phyloP scores from a whole-genome alignment of 106 monocot species.

The Dendrobium huoshanense region DNA sequence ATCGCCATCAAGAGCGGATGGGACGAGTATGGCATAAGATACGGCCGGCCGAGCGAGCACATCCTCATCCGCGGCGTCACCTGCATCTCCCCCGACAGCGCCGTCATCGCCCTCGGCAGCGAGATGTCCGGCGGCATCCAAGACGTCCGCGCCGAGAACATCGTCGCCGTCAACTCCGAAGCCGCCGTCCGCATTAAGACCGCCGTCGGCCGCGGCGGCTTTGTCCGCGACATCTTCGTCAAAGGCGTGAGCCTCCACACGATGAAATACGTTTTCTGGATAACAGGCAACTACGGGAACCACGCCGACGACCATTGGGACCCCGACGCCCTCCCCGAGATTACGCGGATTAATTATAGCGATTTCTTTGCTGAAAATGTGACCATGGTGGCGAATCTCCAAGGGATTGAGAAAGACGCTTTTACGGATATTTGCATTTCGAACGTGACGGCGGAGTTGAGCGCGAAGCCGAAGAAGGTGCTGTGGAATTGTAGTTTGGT shows the following conservation, averaged over 20 bases:
- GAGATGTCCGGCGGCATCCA: constrained; percentile 92
- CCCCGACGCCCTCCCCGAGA: constrained; percentile 62
- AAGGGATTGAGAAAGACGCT: constrained; percentile 50
- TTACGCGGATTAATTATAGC: constrained; percentile 63
- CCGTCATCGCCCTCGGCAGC: constrained; percentile 76
- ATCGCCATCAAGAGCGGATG: constrained; percentile 91
- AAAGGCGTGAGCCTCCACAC: constrained; percentile 48
- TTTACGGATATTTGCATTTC: constrained; percentile 85
- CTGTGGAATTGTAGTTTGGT: constrained; percentile 73
- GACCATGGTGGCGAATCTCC: constrained; percentile 55
- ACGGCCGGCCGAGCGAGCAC: constrained; percentile 73
- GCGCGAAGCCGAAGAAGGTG: constrained; percentile 47
- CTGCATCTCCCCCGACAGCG: constrained; percentile 91
- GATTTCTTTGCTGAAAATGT: constrained; percentile 63
- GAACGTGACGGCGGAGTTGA: constrained; percentile 52
- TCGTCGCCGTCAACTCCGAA: constrained; percentile 75
- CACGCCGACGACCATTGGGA: constrained; percentile 71
- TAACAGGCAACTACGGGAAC: constrained; percentile 61
- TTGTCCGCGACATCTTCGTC: constrained; percentile 60
- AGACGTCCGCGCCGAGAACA: constrained; percentile 66
- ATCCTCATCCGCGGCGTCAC: constrained; percentile 63
- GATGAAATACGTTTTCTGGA: constrained; percentile 91
- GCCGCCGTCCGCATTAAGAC: constrained; percentile 80
- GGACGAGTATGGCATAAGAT: constrained; percentile 84
- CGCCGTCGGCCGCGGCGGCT: constrained; percentile 61